phyloP scores from a whole-genome alignment of 352 stramenopile genomes.

The Aphanomyces stellatus region DNA sequence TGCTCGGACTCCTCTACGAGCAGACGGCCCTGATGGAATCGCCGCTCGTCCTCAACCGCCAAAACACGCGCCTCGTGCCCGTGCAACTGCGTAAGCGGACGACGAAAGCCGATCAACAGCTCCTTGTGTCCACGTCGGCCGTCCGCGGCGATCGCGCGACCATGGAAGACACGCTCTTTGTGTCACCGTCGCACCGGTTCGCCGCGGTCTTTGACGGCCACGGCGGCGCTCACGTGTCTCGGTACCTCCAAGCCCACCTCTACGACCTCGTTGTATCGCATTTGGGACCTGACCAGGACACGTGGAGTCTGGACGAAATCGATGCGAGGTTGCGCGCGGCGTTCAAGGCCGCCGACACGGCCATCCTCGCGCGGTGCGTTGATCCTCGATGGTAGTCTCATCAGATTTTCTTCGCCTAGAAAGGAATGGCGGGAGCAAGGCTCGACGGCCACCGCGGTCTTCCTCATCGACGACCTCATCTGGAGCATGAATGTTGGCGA shows the following conservation, averaged over 20 bases:
- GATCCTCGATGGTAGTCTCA: constrained; percentile 28
- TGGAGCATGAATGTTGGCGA: constrained; percentile 92
- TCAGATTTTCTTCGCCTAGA: constrained; percentile 27
- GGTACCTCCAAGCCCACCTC: constrained; percentile 54
- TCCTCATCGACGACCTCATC: constrained; percentile 68
- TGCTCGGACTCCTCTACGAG: background rate
- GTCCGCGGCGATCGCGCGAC: constrained; percentile 62
- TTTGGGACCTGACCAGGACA: constrained; percentile 34
- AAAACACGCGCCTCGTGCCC: background rate
- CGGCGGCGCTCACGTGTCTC: constrained; percentile 51
- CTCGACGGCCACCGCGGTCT: constrained; percentile 61
- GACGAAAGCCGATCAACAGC: constrained; percentile 26
- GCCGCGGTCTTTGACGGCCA: constrained; percentile 79
- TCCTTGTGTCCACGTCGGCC: constrained; percentile 55
- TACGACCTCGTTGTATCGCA: constrained; percentile 46
- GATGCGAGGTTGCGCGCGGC: constrained; percentile 10
- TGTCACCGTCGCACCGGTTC: constrained; percentile 76
- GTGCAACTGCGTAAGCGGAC: constrained; percentile 36
- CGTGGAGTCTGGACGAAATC: constrained; percentile 18
- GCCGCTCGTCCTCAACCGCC: background rate
- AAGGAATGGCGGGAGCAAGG: constrained; percentile 75
- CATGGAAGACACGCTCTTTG: constrained; percentile 80
- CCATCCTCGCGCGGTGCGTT: constrained; percentile 23
- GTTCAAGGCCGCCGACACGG: constrained; percentile 23
- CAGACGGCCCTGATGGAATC: background rate